phyloP scores from a whole-genome alignment of 305 asterid genomes.

The Andrographis paniculata region DNA sequence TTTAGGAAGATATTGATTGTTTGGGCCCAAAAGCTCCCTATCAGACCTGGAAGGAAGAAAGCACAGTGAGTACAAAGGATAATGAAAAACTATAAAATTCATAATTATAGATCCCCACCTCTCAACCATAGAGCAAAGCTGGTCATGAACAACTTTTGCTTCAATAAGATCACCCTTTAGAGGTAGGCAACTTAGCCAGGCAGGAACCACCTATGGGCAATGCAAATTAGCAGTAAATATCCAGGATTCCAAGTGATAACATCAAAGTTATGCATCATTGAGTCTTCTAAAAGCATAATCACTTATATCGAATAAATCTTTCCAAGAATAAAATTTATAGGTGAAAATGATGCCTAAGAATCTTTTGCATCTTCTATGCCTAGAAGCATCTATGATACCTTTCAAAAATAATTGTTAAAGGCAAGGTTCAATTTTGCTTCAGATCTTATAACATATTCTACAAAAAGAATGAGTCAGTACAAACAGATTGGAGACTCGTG shows the following conservation, averaged over 20 bases:
- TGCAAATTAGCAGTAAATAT: constrained; percentile 11
- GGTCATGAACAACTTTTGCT: constrained; percentile 91
- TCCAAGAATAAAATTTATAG: no score
- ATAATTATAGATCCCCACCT: constrained; percentile 28
- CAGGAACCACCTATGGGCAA: constrained; percentile 81
- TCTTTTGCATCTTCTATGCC: no score
- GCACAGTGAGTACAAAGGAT: not conserved
- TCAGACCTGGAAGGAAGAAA: constrained; percentile 45
- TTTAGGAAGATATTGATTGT: constrained; percentile 61
- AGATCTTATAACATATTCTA: no score
- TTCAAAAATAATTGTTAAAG: no score
- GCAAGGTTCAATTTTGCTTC: no score
- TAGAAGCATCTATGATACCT: no score
- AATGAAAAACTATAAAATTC: not conserved
- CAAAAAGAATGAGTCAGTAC: no score
- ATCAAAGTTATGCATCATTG: no score
- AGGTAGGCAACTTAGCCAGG: constrained; percentile 93
- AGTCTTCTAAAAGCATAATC: no score
- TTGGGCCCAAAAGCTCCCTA: constrained; percentile 52
- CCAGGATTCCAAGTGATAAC: not conserved
- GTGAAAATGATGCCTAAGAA: no score
- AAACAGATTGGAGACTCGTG: no score
- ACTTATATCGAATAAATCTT: no score
- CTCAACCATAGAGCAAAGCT: constrained; percentile 66
- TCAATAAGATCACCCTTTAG: constrained; percentile 83